These are phyloP conservation scores for Nannizziopsis barbatae DNA, from an alignment of 2,329 filamentous ascomycete genomes.

Conservation along the genomic window DNA sequence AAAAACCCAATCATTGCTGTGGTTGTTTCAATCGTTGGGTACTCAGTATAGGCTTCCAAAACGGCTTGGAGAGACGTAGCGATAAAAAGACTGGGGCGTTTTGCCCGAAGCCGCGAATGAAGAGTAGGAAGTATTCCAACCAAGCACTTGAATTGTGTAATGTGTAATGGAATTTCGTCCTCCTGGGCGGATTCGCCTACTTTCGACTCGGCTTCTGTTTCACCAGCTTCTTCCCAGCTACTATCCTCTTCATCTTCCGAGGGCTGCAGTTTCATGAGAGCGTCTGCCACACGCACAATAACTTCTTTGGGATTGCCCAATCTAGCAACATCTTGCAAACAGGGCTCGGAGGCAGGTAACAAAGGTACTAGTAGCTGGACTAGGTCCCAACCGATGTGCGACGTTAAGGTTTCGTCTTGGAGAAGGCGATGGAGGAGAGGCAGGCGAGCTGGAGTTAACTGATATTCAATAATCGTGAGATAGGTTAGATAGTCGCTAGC, in stretches of 20 bases:
- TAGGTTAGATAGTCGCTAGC: conserved; percentile 56
- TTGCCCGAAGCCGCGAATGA: conserved; percentile 52
- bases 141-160: conserved; percentile 34
- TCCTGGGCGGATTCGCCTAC: conserved; percentile 1
- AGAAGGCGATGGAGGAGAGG: conserved; percentile 48
- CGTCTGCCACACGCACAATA: conserved; percentile 52
- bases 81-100: conserved; percentile 53
- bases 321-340: conserved; percentile 50
- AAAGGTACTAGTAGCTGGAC: conserved; percentile 51
- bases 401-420: conserved; percentile 50
- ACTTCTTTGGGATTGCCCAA: conserved; percentile 55
- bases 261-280: conserved; percentile 47
- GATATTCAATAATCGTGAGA: conserved; percentile 54
- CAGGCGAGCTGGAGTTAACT: conserved; percentile 47
- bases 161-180: conserved; percentile 19
- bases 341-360: conserved; percentile 47
- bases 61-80: conserved; percentile 53
- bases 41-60: conserved; percentile 47
- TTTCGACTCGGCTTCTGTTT: conserved; percentile 9
- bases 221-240: conserved; percentile 23
- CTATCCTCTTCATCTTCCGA: conserved; percentile 26
- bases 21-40: conserved; percentile 47
- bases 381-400: conserved; percentile 57
- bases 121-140: conserved; percentile 45
- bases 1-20: conserved; percentile 47